Evolutionary conservation across 257 asterid genomes (phyloP), one percentile per base, ranked within the genome.

Genomic region (Solanum gracilifrons): DNA sequence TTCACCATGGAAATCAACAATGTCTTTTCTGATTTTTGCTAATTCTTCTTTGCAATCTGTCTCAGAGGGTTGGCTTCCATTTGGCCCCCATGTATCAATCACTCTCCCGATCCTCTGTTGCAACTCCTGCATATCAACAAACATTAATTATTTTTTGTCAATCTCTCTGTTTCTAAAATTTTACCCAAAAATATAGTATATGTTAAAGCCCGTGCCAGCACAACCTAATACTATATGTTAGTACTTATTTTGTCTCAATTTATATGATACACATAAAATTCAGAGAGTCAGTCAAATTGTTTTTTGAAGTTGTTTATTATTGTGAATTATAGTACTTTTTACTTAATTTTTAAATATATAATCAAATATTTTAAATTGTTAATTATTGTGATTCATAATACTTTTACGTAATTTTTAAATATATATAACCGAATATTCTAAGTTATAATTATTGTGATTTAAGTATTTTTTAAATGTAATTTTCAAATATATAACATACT

Each of bases 1-100:
- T 91, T 96, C 99, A 37, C 99, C 99, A 73, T 97, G 99, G 84
- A 97, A 97, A 90, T 97, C 92, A 80, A 97, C 98, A 15, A 96
- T 95, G 79, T 95, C 96, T 91, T 93, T 96, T 90, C 98, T 92
- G 73, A 97, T 93, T 27, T 90, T 91, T 23, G 89, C 89, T 92
- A 95, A 93, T 85, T 94, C 95, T 82, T 92, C 93, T 86, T 62
- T 93, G 92, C 87, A 91, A 51, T 91, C 93, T 16, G 83, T 31
- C 16, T 91, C 92, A 9, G 95, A 91, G 87, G 95, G 88, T 8
- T 91, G 86, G 37, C 77, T 87, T 86, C 93, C 93, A 83, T 90
- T 92, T 43, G 91, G 89, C 16, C 95, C 93, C 89, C 89, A 82
- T 69, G n/a, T 92, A 25, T 88, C 94, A n/a, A 94, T 87, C 84